Percentiles rank a stretch among this genome's conserved stretches.
Conservation (phyloP, 1,284 basidiomycete species). For the Heliocybe sulcata region DNA sequence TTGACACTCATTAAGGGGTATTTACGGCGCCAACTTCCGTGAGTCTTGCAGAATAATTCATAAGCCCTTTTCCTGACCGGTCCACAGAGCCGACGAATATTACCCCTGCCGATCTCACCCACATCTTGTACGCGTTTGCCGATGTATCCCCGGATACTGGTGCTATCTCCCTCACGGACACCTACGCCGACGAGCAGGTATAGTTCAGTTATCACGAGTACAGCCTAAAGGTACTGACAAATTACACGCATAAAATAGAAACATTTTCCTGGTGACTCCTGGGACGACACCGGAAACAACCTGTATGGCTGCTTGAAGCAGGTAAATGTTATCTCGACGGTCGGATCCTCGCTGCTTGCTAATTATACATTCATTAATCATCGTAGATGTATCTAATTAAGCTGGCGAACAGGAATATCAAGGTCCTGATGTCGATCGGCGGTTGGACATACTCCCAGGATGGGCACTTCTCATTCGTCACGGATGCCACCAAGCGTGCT, state of each 20-base stretch:
- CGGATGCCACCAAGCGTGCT: conserved; percentile 42
- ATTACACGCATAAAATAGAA: conserved; percentile 32
- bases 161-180: conserved; percentile 65
- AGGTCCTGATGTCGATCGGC: conserved; percentile 73
- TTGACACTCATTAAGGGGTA: conserved; percentile 46
- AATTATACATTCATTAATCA: background rate
- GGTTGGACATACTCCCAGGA: conserved; percentile 69
- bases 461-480: conserved; percentile 61
- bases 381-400: conserved; percentile 58
- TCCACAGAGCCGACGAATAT: conserved; percentile 53
- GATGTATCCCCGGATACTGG: conserved; percentile 69
- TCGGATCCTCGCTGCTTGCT: background rate
- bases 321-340: conserved; percentile 28
- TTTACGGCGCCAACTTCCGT: conserved; percentile 80
- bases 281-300: conserved; percentile 62
- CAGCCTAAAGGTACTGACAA: background rate
- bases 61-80: conserved; percentile 4
- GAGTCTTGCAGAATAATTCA: conserved; percentile 15
- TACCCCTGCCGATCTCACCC: conserved; percentile 49
- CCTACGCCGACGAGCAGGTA: conserved; percentile 80
- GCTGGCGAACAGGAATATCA: conserved; percentile 64
- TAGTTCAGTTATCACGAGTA: conserved; percentile 11
- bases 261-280: conserved; percentile 58
- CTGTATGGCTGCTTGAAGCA: conserved; percentile 87
- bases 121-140: conserved; percentile 84